Conservation (phyloP, 192 early-diverging fungal genomes). For the Rhizoclosmatium sp. region DNA sequence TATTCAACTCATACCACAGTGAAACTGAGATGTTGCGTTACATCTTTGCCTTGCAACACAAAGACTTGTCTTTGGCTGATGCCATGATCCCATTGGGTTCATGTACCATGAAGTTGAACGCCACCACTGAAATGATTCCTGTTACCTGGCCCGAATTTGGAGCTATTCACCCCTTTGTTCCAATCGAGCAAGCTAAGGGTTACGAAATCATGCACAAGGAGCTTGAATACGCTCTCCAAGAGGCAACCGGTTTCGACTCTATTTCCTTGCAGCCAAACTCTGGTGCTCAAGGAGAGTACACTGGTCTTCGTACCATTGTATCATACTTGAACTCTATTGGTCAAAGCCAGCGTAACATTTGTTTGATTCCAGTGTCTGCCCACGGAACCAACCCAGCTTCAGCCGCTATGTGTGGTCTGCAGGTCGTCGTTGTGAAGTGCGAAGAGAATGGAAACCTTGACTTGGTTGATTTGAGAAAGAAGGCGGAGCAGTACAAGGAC, state of each 20-base stretch:
- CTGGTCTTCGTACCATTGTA: slow-evolving; percentile 92
- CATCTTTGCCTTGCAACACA: slow-evolving; percentile 92
- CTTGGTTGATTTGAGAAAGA: slow-evolving; percentile 84
- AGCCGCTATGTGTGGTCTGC: slow-evolving; percentile 96
- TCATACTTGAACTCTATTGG: slow-evolving; percentile 90
- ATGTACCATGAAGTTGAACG: slow-evolving; percentile 99
- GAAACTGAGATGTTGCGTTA: slow-evolving; percentile 99
- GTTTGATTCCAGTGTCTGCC: slow-evolving; percentile 97
- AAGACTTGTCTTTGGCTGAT: slow-evolving; percentile 97
- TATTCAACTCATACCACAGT: slow-evolving; percentile 96
- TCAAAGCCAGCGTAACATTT: slow-evolving; percentile 86
- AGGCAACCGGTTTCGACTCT: slow-evolving; percentile 94
- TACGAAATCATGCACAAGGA: slow-evolving; percentile 90
- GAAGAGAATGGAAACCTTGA: slow-evolving; percentile 92
- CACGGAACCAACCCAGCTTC: slow-evolving; percentile 99
- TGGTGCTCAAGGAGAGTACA: slow-evolving; percentile 99
- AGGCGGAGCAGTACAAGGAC: slow-evolving; percentile 89
- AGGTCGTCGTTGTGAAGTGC: slow-evolving; percentile 94
- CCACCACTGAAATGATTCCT: slow-evolving; percentile 99
- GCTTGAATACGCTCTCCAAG: slow-evolving; percentile 85
- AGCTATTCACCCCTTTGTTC: slow-evolving; percentile 96
- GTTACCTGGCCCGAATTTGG: slow-evolving; percentile 98
- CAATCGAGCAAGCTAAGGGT: slow-evolving; percentile 91
- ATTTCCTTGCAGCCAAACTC: slow-evolving; percentile 98
- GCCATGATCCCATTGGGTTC: slow-evolving; percentile 99